A percentile compares a stretch with the other conserved stretches of the same genome.
These are phyloP conservation scores for Fusarium sarcochroum DNA, from an alignment of 2,329 filamentous ascomycete species.

Conservation along the genomic window DNA sequence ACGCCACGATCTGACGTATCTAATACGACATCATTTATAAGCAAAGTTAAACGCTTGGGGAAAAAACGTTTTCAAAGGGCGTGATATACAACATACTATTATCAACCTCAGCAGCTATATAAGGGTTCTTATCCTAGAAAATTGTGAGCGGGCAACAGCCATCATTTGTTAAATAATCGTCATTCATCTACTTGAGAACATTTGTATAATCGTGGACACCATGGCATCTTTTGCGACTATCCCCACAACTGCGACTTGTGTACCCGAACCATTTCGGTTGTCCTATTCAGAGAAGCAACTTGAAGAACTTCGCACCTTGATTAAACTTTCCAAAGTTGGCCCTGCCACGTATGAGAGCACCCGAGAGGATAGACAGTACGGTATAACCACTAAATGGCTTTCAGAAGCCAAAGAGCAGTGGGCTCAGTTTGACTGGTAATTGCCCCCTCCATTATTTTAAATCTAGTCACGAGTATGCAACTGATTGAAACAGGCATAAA, in stretches of 20 bases:
- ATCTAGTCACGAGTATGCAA: background rate
- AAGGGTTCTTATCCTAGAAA: no score
- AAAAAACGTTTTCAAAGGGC: no score
- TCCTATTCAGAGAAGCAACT: background rate
- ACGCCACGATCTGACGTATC: no score
- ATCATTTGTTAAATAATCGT: no score
- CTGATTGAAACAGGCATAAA: background rate
- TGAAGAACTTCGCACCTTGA: constrained; percentile 11
- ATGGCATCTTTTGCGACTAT: background rate
- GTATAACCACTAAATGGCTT: background rate
- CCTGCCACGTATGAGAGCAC: constrained; percentile 11
- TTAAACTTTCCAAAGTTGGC: constrained; percentile 12
- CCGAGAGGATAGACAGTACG: constrained; percentile 4
- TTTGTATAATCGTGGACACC: no score
- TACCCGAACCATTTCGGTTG: background rate
- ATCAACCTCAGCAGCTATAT: no score
- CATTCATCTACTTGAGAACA: no score
- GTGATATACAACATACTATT: no score
- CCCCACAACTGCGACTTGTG: background rate
- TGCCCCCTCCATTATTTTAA: background rate
- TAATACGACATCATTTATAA: no score
- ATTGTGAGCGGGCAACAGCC: no score
- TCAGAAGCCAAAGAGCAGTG: constrained; percentile 13
- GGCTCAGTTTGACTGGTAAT: constrained; percentile 19
- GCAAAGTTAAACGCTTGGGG: no score